A percentile compares a stretch with the other conserved stretches of the same genome.
Evolutionary conservation across 2,329 filamentous ascomycete species (phyloP).

Genomic region (Trichoderma harzianum): DNA sequence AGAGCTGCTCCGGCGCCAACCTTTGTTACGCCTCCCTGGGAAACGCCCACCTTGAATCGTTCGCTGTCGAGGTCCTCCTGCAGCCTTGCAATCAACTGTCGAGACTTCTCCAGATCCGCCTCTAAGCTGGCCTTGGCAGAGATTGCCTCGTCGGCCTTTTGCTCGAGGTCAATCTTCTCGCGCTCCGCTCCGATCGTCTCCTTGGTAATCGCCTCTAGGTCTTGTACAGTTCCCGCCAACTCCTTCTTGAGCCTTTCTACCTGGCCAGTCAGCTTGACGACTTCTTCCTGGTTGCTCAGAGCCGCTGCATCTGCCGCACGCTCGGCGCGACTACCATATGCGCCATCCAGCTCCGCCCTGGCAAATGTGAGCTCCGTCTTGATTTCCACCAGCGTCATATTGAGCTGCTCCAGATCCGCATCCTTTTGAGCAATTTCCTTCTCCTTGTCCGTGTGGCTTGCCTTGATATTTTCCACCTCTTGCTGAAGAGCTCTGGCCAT

Average conservation of each 20-base stretch:
- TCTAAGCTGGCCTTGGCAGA: conserved; percentile 38
- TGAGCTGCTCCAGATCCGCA: conserved; percentile 48
- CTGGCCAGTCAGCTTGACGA: conserved; percentile 44
- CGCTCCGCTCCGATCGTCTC: conserved; percentile 50
- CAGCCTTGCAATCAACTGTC: conserved; percentile 39
- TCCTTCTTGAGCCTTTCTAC: conserved; percentile 50
- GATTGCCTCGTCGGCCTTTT: conserved; percentile 35
- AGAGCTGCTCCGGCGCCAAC: conserved; percentile 46
- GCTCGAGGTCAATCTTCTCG: conserved; percentile 45
- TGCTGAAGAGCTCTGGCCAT: conserved; percentile 28
- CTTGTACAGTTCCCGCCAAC: conserved; percentile 48
- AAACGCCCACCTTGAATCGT: conserved; percentile 42
- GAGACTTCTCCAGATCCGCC: conserved; percentile 37
- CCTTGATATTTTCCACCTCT: conserved; percentile 23
- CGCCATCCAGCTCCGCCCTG: conserved; percentile 59
- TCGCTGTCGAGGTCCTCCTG: conserved; percentile 52
- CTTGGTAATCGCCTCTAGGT: conserved; percentile 52
- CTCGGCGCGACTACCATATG: conserved; percentile 57
- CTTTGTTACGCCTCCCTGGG: conserved; percentile 32
- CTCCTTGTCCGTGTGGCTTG: conserved; percentile 32
- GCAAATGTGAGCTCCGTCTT: conserved; percentile 61
- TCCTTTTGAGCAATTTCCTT: conserved; percentile 48
- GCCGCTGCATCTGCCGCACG: conserved; percentile 57
- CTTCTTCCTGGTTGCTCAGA: conserved; percentile 47
- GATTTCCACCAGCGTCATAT: conserved; percentile 53